Evolutionary conservation across 768 basidiomycete species (phyloP).

Genomic region (Leccinum imitatum): DNA sequence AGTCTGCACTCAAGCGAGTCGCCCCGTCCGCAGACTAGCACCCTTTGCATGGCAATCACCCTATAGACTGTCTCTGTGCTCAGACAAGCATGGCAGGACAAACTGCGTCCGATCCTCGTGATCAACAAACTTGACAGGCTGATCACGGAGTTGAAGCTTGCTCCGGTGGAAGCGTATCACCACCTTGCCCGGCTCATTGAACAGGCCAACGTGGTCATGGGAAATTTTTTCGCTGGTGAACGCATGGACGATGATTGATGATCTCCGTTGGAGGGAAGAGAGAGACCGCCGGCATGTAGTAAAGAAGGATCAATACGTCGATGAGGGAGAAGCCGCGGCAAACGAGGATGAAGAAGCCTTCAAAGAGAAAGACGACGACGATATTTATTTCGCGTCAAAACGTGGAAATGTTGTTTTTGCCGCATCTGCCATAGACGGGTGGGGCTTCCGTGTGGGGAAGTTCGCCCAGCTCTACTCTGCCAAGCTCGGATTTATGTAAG

Average conservation of each 20-base stretch:
- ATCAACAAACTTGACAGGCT: conserved; percentile 97
- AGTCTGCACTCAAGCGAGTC: conserved; percentile 90
- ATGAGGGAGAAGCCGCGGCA: conserved; percentile 58
- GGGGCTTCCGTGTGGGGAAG: conserved; percentile 93
- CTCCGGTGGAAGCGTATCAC: conserved; percentile 90
- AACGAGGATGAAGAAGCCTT: conserved; percentile 69
- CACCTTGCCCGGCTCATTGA: conserved; percentile 93
- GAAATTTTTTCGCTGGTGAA: conserved; percentile 90
- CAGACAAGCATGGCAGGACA: conserved; percentile 91
- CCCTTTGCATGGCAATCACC: not conserved
- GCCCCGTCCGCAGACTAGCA: not conserved
- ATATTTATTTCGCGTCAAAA: conserved; percentile 96
- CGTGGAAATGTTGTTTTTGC: conserved; percentile 96
- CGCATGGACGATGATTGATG: conserved; percentile 87
- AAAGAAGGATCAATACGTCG: conserved; percentile 69
- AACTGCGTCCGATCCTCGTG: conserved; percentile 85
- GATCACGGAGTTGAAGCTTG: conserved; percentile 88
- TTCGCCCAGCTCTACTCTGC: conserved; percentile 91
- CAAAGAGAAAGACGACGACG: conserved; percentile 95
- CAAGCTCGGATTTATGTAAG: conserved; percentile 78
- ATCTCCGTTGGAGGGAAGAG: conserved; percentile 85
- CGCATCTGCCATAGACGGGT: conserved; percentile 86
- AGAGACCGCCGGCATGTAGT: conserved; percentile 77
- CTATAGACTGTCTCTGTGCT: conserved; percentile 90
- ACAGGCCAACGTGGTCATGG: conserved; percentile 98